phyloP scores from a whole-genome alignment of 768 basidiomycete genomes.

The Asterophora lycoperdoides region DNA sequence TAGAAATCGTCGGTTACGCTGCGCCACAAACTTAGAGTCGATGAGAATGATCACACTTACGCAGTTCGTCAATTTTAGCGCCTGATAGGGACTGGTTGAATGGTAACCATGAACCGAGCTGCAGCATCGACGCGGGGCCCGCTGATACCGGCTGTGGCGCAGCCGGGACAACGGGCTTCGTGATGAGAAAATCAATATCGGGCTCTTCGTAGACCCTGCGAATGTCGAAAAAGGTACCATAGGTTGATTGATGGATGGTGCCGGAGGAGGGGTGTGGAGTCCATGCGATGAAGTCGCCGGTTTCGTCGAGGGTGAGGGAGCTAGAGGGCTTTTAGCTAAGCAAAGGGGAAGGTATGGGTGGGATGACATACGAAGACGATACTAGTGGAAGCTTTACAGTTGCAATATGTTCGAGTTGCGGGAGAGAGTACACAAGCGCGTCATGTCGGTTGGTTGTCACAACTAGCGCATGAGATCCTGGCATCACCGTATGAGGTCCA shows the following conservation, averaged over 20 bases:
- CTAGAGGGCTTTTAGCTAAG: constrained; percentile 5
- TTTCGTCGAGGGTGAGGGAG: constrained; percentile 19
- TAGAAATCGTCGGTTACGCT: background rate
- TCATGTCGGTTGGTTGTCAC: constrained; percentile 50
- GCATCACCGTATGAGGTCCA: background rate
- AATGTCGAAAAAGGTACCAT: constrained; percentile 58
- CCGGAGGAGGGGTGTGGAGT: constrained; percentile 30
- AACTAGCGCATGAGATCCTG: constrained; percentile 51
- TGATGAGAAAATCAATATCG: constrained; percentile 46
- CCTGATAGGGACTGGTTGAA: constrained; percentile 50
- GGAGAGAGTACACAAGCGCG: constrained; percentile 57
- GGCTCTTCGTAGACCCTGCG: constrained; percentile 47
- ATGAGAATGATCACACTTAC: constrained; percentile 33
- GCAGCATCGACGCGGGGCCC: constrained; percentile 50
- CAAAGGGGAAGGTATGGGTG: background rate
- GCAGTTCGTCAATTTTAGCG: constrained; percentile 52
- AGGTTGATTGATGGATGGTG: constrained; percentile 35
- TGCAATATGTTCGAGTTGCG: constrained; percentile 54
- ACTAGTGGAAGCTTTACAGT: constrained; percentile 35
- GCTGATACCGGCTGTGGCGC: constrained; percentile 61
- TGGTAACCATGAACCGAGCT: constrained; percentile 47
- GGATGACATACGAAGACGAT: constrained; percentile 29
- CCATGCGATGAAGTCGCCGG: constrained; percentile 53
- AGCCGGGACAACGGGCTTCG: constrained; percentile 41
- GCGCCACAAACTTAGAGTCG: too few species aligned